Base-by-base conservation (phyloP, 192 early-diverging fungal species). In the Podila horticola region DNA sequence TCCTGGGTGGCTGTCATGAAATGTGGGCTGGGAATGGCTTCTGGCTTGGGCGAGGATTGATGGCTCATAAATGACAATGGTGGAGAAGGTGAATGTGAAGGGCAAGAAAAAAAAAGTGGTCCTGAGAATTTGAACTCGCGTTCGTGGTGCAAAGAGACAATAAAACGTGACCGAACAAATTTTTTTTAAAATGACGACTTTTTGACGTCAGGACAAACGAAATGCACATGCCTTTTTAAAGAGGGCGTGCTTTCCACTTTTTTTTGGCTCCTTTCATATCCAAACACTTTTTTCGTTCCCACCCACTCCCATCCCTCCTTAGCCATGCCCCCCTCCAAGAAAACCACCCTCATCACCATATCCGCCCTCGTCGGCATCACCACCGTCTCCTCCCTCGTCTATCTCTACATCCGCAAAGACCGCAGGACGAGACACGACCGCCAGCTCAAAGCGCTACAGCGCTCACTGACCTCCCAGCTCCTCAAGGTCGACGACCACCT, bases 341-440 rank as follows among this genome's bases (percentile, higher is more conserved):
- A 52, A 61, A 71, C 70, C 7, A 51, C 62, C 41, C 58, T 79
- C 51, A 50, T 79, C 51, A 67, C 70, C 38, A 48, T 79, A 24
- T 30, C 76, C 31, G 70, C 76, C 5, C 36, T 72, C 41, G 20
- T 79, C 12, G 70, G 70, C n/a, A 41, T 79, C 45, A 64, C 55
- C 31, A 71, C 74, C 33, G 57, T 70, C 52, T 58, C 64, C 33
- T 77, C 75, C 15, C 36, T 77, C 13, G 52, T 62, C 17, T 79
- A 79, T 29, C 30, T 79, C 51, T 61, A 48, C 30, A 9, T 62
- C 69, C 57, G 36, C 20, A 69, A 79, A 7, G 65, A 58, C 36
- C 33, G 26, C 13, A 52, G 20, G 5, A 2, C 41, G 38, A 38
- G 3, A 49, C 34, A 15, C 51, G 24, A n/a, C 28, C 69, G 60